Evolutionary conservation across 2,329 filamentous ascomycete species (phyloP), one percentile per base, ranked within the genome.

Genomic region (Pseudocercospora musae): DNA sequence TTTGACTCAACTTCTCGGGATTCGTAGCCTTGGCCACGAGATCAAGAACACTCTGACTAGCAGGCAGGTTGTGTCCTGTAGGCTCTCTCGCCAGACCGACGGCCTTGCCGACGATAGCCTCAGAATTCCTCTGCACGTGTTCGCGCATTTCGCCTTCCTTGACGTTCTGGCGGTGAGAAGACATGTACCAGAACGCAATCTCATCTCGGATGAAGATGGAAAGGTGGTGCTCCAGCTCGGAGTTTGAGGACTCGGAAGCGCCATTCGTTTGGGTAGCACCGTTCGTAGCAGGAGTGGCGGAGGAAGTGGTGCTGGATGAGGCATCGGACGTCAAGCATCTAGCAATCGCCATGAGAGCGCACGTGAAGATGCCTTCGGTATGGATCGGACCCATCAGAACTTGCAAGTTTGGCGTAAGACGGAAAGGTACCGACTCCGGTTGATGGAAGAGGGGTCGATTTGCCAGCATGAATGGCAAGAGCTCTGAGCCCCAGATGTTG

Each of bases 11-110:
- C 75, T 95, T 92, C 80, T 91, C 87, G 1, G 95, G 95, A 78
- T 96, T 96, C 15, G 96, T 93, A 1, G 94, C 92, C 79, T 89
- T 89, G n/a, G 90, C 90, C 65, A 99, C 90, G 65, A 96, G 79
- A 78, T 99, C 95, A 72, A 99, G 94, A 29, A 96, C 92, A 44
- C 94, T 98, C 82, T 99, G 95, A 77, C 96, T 96, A 23, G 94
- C 94, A 6, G 95, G 95, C 69, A 99, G 79, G 73, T 92, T 94
- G 21, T 73, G 71, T 5, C 68, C 86, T 0, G 90, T 90, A 40
- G 85, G 81, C 70, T 92, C 74, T 58, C 70, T 90, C 1, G 94
- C 94, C 59, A 99, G 81, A 73, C 88, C 92, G 66, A 92, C 84
- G 3, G 94, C 94, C 65, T 92, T 86, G 81, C 96, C 96, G 57